Conservation (phyloP, 164 flowering plant species). For the Stephania yunnanensis region DNA sequence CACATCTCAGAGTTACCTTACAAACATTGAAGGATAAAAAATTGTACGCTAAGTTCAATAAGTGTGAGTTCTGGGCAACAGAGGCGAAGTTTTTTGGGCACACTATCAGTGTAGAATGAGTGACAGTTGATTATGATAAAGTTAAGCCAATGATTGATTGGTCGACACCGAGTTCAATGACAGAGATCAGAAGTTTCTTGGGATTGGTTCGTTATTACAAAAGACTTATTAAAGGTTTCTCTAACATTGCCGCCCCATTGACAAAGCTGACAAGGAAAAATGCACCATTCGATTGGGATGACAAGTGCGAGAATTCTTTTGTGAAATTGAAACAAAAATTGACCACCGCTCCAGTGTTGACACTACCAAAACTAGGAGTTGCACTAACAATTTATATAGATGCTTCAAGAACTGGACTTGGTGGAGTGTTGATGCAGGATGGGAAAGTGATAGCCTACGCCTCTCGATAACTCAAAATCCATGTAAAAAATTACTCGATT, state of each 20-base stretch:
- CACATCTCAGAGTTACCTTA: no score
- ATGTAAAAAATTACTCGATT: no score
- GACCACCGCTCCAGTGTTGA: no score
- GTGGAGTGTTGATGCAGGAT: constrained; percentile 4
- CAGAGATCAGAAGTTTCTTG: no score
- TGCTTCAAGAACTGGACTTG: background rate
- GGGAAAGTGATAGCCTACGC: constrained; percentile 1
- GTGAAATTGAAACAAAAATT: no score
- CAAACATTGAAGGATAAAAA: no score
- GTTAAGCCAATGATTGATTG: background rate
- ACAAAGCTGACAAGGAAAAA: background rate
- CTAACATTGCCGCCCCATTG: constrained; percentile 1
- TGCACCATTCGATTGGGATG: background rate
- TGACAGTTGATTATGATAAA: background rate
- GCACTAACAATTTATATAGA: background rate
- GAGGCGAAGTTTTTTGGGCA: constrained; percentile 12
- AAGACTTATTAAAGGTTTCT: constrained; percentile 1
- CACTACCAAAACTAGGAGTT: no score
- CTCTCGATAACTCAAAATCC: background rate
- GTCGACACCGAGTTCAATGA: no score
- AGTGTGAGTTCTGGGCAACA: background rate
- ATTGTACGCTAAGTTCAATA: no score
- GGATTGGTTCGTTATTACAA: constrained; percentile 2
- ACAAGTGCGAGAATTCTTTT: no score
- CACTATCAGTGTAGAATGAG: background rate